These are phyloP conservation scores for Ambrosia artemisiifolia DNA, from an alignment of 129 eudicot genomes.

Conservation along the genomic window DNA sequence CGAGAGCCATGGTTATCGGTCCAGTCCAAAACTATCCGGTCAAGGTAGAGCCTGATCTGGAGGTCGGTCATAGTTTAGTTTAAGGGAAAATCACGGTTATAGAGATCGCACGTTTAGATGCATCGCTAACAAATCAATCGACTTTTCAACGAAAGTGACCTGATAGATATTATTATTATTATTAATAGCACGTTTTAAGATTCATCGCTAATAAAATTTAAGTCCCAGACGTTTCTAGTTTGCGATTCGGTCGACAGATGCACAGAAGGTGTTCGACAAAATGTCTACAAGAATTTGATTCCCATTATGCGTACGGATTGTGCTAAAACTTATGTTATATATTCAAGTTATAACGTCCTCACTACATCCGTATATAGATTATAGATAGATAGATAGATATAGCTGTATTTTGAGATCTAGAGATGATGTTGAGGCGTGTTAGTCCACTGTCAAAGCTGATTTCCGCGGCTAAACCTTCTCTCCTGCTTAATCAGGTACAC, in stretches of 20 bases:
- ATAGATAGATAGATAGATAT: too few relatives aligned
- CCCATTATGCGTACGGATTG: slow-evolving; percentile 15
- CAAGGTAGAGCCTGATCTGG: too few relatives aligned
- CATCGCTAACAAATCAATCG: not conserved
- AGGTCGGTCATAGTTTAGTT: too few relatives aligned
- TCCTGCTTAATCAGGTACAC: slow-evolving; percentile 36
- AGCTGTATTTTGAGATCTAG: slow-evolving; percentile 10
- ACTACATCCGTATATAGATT: not conserved
- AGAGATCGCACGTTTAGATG: not conserved
- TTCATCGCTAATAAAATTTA: not conserved
- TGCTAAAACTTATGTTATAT: not conserved
- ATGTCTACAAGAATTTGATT: slow-evolving; percentile 31
- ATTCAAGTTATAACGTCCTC: not conserved
- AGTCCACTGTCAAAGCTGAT: slow-evolving; percentile 39
- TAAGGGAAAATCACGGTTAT: too few relatives aligned
- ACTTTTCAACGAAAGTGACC: not conserved
- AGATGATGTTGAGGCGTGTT: slow-evolving; percentile 58
- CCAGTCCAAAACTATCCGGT: too few relatives aligned
- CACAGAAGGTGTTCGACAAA: slow-evolving; percentile 43
- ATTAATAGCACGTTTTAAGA: not conserved
- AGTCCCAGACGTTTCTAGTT: not conserved
- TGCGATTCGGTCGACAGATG: slow-evolving; percentile 1
- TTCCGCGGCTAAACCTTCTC: slow-evolving; percentile 42
- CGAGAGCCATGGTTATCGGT: too few relatives aligned
- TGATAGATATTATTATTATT: too few relatives aligned